Evolutionary conservation across 164 flowering plant species (phyloP), one percentile per base, ranked within the genome.

Genomic region (Vitis cinerea): DNA sequence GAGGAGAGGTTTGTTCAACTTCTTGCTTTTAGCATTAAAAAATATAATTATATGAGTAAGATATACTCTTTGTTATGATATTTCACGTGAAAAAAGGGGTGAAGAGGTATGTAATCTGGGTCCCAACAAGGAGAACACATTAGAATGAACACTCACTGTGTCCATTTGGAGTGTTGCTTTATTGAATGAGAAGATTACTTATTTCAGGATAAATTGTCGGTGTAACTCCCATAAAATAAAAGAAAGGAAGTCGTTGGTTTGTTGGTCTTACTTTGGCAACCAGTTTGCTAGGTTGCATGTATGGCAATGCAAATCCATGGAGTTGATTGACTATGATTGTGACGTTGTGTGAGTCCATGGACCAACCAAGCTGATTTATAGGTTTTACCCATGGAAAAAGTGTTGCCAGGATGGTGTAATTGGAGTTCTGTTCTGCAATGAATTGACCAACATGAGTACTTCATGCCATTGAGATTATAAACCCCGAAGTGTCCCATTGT

Each of bases 1-100:
- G 99, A 96, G 79, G 99, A 93, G 64, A 90, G 98, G 99, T 93
- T 68, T 48, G 82, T 77, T 65, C 27, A 4, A 2, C 44, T 3
- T 44, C n/a, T 59, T 66, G 13, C 50, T 68, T 69, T 73, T 55
- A 19, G 19, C 55, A 8, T 50, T 44, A 15, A 50, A 17, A 10
- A 62, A 53, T 27, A n/a, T 51, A 30, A 64, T n/a, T 56, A 53
- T 53, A 47, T 4, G 8, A 31, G 49, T 50, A 10, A 29, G 48
- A 30, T 68, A 23, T 53, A 31, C 7, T 8, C 13, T 19, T 55
- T 50, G 63, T 14, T n/a, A 47, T 29, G 30, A 44, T 29, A 37
- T n/a, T 61, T n/a, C 61, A 10, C 17, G 50, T 47, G 44, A 14
- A 53, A 13, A 53, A 5, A 0, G 15, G n/a, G n/a, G 16, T 3